These are phyloP conservation scores for Priceomyces castillae DNA, from an alignment of 805 yeast species.

Conservation along the genomic window DNA sequence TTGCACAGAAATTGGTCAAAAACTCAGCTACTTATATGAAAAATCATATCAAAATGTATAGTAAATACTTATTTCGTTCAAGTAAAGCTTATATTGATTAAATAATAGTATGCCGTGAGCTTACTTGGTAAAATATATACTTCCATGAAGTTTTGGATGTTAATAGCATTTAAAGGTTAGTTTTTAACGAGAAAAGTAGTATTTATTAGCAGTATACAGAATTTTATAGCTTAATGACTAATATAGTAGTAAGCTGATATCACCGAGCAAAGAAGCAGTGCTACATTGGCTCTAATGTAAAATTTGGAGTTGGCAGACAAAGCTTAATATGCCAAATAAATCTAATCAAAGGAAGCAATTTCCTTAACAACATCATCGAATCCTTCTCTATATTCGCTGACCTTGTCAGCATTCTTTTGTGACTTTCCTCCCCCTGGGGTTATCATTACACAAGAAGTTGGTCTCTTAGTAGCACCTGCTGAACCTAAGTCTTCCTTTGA, in stretches of 20 bases:
- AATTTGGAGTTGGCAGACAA: slow-evolving; percentile 23
- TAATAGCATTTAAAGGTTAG: too few relatives aligned
- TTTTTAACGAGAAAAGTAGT: background rate
- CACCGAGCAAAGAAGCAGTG: background rate
- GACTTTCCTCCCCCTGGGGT: slow-evolving; percentile 93
- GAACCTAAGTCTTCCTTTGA: slow-evolving; percentile 97
- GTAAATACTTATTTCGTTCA: too few relatives aligned
- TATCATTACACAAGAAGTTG: slow-evolving; percentile 95
- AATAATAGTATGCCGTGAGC: too few relatives aligned
- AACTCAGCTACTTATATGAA: too few relatives aligned
- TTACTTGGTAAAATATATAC: too few relatives aligned
- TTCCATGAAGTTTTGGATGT: too few relatives aligned
- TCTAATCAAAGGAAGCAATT: slow-evolving; percentile 48
- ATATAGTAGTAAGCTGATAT: background rate
- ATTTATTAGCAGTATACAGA: background rate
- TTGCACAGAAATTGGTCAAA: too few relatives aligned
- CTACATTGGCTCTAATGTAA: slow-evolving; percentile 22
- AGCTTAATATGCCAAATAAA: slow-evolving; percentile 3
- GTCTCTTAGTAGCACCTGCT: slow-evolving; percentile 99
- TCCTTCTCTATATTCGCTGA: slow-evolving; percentile 83
- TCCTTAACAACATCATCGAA: slow-evolving; percentile 95
- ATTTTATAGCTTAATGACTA: background rate
- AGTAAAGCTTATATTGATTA: too few relatives aligned
- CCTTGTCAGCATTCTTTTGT: slow-evolving; percentile 67
- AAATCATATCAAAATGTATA: too few relatives aligned